A percentile compares a stretch with the other conserved stretches of the same genome.
These are phyloP conservation scores for Hemileccinum rubropunctum DNA, from an alignment of 768 basidiomycete species.

Conservation along the genomic window DNA sequence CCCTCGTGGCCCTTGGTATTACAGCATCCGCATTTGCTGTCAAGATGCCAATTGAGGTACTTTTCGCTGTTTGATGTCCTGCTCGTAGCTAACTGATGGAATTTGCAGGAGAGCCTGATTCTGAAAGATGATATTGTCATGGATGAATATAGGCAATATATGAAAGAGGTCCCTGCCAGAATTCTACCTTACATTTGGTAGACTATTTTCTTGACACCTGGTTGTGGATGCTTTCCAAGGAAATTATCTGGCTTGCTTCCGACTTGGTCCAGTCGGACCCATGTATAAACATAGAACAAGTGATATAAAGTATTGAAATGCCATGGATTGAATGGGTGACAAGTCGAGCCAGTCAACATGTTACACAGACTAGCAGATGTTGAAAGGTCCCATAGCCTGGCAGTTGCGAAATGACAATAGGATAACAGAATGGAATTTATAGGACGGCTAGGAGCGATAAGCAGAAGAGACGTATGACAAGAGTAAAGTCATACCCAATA, in stretches of 20 bases:
- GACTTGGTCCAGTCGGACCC: too few relatives aligned
- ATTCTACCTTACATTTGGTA: slow-evolving; percentile 28
- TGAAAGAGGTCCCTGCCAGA: slow-evolving; percentile 25
- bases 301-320: too few relatives aligned
- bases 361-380: too few relatives aligned
- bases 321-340: too few relatives aligned
- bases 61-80: background rate
- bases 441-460: background rate
- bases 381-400: too few relatives aligned
- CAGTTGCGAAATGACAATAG: background rate
- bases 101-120: slow-evolving; percentile 27
- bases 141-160: slow-evolving; percentile 28
- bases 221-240: too few relatives aligned
- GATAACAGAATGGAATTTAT: background rate
- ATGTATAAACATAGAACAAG: too few relatives aligned
- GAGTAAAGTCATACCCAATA: slow-evolving; percentile 4
- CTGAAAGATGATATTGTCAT: slow-evolving; percentile 17
- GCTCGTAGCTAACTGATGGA: background rate
- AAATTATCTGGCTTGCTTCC: too few relatives aligned
- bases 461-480: background rate
- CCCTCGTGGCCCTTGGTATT: slow-evolving; percentile 20
- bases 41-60: slow-evolving; percentile 34
- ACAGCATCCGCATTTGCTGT: slow-evolving; percentile 19
- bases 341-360: too few relatives aligned
- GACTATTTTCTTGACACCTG: background rate